Percentiles rank a stretch among this genome's conserved stretches.
Conservation (phyloP, 1,284 basidiomycete genomes). For the Ustilago shanxiensis region DNA sequence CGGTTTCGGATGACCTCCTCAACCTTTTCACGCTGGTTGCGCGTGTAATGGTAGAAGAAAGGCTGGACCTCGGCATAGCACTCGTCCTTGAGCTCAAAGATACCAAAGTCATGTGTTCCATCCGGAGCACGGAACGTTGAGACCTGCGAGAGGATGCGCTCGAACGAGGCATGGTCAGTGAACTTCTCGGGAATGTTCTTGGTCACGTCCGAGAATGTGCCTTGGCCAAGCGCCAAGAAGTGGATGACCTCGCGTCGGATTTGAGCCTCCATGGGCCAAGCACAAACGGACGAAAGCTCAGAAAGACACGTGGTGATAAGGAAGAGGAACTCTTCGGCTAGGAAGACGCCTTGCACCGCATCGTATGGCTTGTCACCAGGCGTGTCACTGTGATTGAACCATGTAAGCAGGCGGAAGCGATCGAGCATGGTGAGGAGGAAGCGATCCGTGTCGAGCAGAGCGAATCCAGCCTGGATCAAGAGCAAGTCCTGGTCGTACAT, state of each 20-base stretch:
- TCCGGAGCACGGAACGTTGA: constrained; percentile 87
- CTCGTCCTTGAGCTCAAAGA: constrained; percentile 88
- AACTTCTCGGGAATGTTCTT: constrained; percentile 91
- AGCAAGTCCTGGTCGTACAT: constrained; percentile 98
- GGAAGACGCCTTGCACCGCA: constrained; percentile 79
- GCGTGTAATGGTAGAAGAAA: constrained; percentile 94
- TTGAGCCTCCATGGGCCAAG: constrained; percentile 77
- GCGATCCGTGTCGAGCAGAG: constrained; percentile 80
- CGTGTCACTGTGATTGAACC: constrained; percentile 76
- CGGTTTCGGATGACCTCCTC: constrained; percentile 77
- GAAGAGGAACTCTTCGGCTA: constrained; percentile 93
- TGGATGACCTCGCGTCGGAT: constrained; percentile 90
- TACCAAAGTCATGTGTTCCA: constrained; percentile 80
- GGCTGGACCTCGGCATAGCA: constrained; percentile 89
- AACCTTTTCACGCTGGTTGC: constrained; percentile 95
- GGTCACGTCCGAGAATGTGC: constrained; percentile 90
- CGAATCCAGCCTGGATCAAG: constrained; percentile 82
- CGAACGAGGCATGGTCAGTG: constrained; percentile 86
- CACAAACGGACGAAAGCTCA: constrained; percentile 83
- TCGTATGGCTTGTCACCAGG: constrained; percentile 74
- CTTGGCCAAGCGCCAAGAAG: constrained; percentile 86
- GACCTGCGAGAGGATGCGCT: constrained; percentile 82
- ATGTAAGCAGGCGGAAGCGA: constrained; percentile 84
- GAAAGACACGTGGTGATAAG: constrained; percentile 88
- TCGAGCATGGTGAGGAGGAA: constrained; percentile 89